Conservation (phyloP, 169 alveolate species). For the Plasmodium vivax region DNA sequence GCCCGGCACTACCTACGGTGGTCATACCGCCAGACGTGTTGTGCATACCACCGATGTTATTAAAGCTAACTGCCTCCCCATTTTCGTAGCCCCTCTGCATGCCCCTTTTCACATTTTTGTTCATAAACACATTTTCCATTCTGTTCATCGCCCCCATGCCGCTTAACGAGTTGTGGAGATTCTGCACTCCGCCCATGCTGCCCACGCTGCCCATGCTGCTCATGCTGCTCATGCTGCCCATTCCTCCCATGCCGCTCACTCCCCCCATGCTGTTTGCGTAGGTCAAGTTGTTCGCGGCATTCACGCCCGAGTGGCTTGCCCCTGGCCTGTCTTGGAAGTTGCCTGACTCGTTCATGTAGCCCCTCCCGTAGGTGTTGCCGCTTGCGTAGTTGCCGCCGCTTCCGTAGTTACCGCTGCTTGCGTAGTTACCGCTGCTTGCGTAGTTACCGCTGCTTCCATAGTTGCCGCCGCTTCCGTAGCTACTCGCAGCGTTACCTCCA, state of each 20-base stretch:
- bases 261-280: neutral
- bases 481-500: neutral
- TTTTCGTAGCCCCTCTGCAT: neutral
- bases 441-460: neutral
- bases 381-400: neutral
- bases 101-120: neutral
- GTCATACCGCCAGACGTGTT: neutral
- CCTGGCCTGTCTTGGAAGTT: neutral
- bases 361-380: neutral
- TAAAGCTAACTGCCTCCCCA: neutral
- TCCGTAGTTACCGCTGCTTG: neutral
- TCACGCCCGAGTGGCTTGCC: neutral
- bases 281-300: neutral
- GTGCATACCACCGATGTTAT: neutral
- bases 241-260: neutral
- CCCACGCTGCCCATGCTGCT: neutral
- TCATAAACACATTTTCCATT: slow-evolving; percentile 2
- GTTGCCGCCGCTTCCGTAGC: neutral
- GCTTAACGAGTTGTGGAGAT: neutral
- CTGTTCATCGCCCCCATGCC: neutral
- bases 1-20: neutral
- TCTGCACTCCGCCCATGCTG: neutral
- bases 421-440: neutral
- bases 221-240: neutral
- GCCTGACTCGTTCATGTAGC: neutral